phyloP scores from a whole-genome alignment of 805 yeast species.

The Candida silvicultrix region DNA sequence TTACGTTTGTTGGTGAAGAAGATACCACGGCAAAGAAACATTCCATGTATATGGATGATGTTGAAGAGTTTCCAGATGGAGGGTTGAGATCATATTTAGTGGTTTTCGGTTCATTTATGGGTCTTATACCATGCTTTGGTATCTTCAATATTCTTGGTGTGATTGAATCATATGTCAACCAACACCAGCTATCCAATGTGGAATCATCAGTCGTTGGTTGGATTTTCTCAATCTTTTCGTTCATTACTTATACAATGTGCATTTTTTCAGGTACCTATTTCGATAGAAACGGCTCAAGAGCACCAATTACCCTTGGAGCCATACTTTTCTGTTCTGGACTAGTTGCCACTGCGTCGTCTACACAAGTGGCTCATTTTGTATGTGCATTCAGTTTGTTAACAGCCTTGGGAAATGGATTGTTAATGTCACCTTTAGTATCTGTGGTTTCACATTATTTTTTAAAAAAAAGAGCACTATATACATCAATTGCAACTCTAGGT shows the following conservation, averaged over 20 bases:
- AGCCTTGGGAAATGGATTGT: constrained; percentile 51
- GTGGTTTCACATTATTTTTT: constrained; percentile 60
- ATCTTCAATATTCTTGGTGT: constrained; percentile 55
- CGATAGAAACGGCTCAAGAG: constrained; percentile 49
- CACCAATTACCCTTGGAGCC: constrained; percentile 36
- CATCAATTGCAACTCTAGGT: constrained; percentile 34
- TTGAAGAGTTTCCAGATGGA: constrained; percentile 39
- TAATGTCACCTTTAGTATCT: constrained; percentile 52
- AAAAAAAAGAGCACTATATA: constrained; percentile 43
- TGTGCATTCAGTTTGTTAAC: constrained; percentile 45
- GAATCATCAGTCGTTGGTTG: constrained; percentile 46
- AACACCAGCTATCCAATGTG: constrained; percentile 41
- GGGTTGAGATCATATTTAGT: constrained; percentile 49
- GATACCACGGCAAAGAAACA: background rate
- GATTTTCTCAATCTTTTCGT: constrained; percentile 54
- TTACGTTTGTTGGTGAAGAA: background rate
- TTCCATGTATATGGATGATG: background rate
- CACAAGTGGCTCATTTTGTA: constrained; percentile 47
- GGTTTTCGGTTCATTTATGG: constrained; percentile 51
- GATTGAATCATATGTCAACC: constrained; percentile 48
- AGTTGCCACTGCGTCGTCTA: constrained; percentile 47
- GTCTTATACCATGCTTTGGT: constrained; percentile 49
- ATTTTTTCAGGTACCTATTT: constrained; percentile 49
- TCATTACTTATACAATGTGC: constrained; percentile 40
- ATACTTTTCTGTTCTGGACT: constrained; percentile 40